A percentile compares a stretch with the other conserved stretches of the same genome.
These are phyloP conservation scores for Rhexocercosporidium sp. DNA, from an alignment of 2,329 filamentous ascomycete species.

Conservation along the genomic window DNA sequence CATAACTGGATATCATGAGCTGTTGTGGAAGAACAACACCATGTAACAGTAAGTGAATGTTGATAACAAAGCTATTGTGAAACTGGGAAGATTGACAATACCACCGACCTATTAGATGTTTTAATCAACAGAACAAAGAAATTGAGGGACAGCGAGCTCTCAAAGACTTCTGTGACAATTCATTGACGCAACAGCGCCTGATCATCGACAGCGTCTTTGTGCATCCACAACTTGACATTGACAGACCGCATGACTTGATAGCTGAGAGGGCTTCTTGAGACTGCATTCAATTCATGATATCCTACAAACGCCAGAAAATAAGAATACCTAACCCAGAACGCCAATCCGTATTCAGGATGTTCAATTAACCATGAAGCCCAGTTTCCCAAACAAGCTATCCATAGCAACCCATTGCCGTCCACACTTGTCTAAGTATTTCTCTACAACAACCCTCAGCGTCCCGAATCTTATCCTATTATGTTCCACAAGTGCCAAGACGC, in stretches of 20 bases:
- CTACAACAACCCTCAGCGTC: slow-evolving; percentile 77
- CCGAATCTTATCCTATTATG: slow-evolving; percentile 82
- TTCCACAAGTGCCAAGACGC: slow-evolving; percentile 72
- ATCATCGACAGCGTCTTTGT: not conserved
- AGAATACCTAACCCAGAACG: slow-evolving; percentile 8
- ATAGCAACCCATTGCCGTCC: slow-evolving; percentile 93
- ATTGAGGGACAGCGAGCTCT: no score
- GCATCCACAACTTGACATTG: not conserved
- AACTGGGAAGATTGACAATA: no score
- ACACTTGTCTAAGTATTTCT: slow-evolving; percentile 86
- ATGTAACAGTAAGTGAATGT: no score
- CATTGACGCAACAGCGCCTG: not conserved
- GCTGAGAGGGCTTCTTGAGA: not conserved
- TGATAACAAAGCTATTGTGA: no score
- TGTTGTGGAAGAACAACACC: no score
- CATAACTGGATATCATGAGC: no score
- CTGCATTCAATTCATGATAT: slow-evolving; percentile 32
- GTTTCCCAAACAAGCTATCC: slow-evolving; percentile 80
- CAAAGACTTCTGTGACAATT: no score
- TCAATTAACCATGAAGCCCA: slow-evolving; percentile 53
- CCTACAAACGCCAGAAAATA: slow-evolving; percentile 30
- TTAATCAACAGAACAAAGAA: no score
- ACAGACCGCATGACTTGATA: not conserved
- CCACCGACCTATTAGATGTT: no score
- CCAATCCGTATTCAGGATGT: slow-evolving; percentile 18